A percentile compares a stretch with the other conserved stretches of the same genome.
These are phyloP conservation scores for Tubosaeta sp. DNA, from an alignment of 768 basidiomycete genomes.

Conservation along the genomic window DNA sequence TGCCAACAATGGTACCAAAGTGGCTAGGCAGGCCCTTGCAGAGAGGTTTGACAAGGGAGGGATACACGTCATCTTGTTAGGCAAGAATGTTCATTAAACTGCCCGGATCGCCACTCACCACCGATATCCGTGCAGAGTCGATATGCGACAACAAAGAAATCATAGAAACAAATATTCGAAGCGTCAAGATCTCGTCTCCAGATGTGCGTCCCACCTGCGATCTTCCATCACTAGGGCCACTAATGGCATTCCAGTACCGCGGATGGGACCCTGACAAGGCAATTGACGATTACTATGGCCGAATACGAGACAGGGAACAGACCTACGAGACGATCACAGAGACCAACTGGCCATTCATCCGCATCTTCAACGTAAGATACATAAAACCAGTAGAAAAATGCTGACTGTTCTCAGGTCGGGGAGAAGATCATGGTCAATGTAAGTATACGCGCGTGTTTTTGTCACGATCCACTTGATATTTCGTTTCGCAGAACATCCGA, in stretches of 20 bases:
- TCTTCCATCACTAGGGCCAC: background rate
- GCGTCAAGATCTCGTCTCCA: constrained; percentile 96
- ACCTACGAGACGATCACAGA: constrained; percentile 92
- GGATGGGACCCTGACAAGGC: constrained; percentile 92
- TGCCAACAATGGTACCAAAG: constrained; percentile 85
- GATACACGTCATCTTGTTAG: constrained; percentile 91
- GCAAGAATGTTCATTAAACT: constrained; percentile 38
- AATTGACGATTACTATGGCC: constrained; percentile 85
- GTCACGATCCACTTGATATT: background rate
- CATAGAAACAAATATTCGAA: constrained; percentile 90
- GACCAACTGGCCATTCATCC: constrained; percentile 88
- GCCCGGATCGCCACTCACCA: constrained; percentile 3
- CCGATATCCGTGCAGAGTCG: constrained; percentile 54
- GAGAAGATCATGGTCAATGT: constrained; percentile 96
- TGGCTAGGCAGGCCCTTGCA: constrained; percentile 62
- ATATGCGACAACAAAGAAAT: constrained; percentile 89
- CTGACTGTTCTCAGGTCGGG: constrained; percentile 57
- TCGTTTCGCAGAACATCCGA: constrained; percentile 58
- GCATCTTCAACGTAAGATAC: constrained; percentile 76
- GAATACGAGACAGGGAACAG: constrained; percentile 82
- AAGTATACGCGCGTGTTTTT: constrained; percentile 22
- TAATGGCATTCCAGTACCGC: constrained; percentile 58
- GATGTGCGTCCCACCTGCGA: constrained; percentile 56
- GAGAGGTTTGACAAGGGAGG: constrained; percentile 84
- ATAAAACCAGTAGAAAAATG: background rate